Percentiles rank a stretch among this genome's conserved stretches.
Conservation (phyloP, 169 alveolate species). For the Plasmodium cynomolgi region DNA sequence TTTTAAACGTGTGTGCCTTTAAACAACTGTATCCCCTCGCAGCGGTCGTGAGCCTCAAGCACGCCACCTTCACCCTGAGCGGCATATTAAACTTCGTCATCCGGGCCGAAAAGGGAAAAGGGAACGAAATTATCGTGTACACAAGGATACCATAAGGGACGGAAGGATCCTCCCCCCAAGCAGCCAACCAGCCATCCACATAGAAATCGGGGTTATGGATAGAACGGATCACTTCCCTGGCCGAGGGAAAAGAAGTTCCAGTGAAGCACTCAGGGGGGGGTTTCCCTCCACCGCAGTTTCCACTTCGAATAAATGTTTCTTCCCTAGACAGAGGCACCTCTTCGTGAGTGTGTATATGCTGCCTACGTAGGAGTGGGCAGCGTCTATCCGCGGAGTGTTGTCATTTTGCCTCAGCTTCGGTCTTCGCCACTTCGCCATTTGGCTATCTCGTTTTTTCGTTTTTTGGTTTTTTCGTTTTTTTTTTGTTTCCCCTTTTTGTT, state of each 20-base stretch:
- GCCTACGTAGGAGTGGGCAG: neutral
- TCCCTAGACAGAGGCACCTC: neutral
- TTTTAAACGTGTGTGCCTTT: neutral
- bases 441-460: neutral
- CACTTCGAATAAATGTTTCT: neutral
- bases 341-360: neutral
- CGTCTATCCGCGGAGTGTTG: neutral
- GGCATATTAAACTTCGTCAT: conserved; percentile 48
- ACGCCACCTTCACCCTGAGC: conserved; percentile 50
- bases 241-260: neutral
- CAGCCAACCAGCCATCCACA: neutral
- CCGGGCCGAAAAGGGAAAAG: conserved; percentile 68
- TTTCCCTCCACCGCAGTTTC: neutral
- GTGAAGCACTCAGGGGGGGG: neutral
- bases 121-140: conserved; percentile 58
- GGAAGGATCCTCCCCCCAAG: neutral
- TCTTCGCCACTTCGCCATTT: neutral
- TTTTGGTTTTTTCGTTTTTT: neutral
- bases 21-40: neutral
- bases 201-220: neutral
- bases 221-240: neutral
- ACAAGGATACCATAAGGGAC: conserved; percentile 52
- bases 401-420: neutral
- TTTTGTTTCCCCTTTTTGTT: neutral
- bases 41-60: conserved; percentile 44